phyloP scores from a whole-genome alignment of 1,284 basidiomycete species.

The Moniliella sp. region DNA sequence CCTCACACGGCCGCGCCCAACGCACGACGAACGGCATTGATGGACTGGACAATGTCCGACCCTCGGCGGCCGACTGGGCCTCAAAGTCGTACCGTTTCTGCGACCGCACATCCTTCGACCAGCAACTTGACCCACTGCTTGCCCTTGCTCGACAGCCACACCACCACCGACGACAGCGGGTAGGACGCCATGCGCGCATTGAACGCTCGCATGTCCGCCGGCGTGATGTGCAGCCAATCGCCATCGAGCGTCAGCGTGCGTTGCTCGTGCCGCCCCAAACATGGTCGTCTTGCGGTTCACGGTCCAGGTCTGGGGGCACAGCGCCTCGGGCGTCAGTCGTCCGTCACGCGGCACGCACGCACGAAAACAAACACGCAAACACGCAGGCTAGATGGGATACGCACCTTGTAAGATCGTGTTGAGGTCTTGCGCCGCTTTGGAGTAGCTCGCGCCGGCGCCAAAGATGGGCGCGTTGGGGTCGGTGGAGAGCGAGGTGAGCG shows the following conservation, averaged over 20 bases:
- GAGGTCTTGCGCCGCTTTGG: slow-evolving; percentile 32
- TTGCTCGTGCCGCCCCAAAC: slow-evolving; percentile 58
- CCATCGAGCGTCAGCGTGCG: slow-evolving; percentile 81
- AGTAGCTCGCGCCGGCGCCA: slow-evolving; percentile 18
- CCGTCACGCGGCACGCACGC: too few species aligned
- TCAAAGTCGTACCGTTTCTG: slow-evolving; percentile 89
- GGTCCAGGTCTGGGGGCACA: slow-evolving; percentile 4
- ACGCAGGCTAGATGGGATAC: slow-evolving; percentile 1
- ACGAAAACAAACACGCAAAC: slow-evolving; percentile 3
- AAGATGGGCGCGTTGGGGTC: slow-evolving; percentile 53
- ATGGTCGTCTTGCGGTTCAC: slow-evolving; percentile 46
- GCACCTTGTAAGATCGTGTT: slow-evolving; percentile 50
- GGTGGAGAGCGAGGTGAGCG: slow-evolving; percentile 39
- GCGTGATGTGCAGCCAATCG: slow-evolving; percentile 53
- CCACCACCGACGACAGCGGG: slow-evolving; percentile 65
- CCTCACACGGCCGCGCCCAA: too few species aligned
- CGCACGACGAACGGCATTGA: too few species aligned
- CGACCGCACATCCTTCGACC: slow-evolving; percentile 45
- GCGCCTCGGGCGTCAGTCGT: background rate
- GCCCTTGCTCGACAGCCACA: slow-evolving; percentile 60
- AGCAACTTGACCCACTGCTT: slow-evolving; percentile 65
- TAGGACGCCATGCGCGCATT: slow-evolving; percentile 52
- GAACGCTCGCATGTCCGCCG: slow-evolving; percentile 12
- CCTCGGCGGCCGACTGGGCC: too few species aligned
- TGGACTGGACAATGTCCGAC: too few species aligned